Conservation (phyloP, 257 asterid species). For the Lavandula angustifolia region DNA sequence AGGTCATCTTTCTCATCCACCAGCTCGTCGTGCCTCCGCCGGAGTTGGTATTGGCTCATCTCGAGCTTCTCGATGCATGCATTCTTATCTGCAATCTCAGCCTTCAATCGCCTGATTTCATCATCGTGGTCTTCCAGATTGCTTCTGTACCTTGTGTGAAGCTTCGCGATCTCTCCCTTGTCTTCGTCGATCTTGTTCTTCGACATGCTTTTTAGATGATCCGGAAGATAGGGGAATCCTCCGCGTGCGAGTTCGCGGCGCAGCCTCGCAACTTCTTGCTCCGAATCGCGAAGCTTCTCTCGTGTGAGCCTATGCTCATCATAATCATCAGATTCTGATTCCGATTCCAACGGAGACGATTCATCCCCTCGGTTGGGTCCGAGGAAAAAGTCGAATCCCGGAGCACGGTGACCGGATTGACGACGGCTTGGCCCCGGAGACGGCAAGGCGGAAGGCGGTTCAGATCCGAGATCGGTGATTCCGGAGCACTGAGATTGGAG, state of each 20-base stretch:
- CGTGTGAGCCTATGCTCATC: conserved; percentile 42
- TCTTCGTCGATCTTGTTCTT: conserved; percentile 50
- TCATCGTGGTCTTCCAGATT: conserved; percentile 55
- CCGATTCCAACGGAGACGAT: conserved; percentile 60
- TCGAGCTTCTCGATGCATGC: conserved; percentile 40
- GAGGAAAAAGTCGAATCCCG: conserved; percentile 73
- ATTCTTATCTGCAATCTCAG: conserved; percentile 38
- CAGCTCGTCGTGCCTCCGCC: conserved; percentile 34
- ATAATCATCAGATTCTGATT: conserved; percentile 66
- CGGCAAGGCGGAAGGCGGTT: conserved; percentile 44
- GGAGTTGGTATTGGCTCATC: conserved; percentile 35
- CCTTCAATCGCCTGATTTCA: conserved; percentile 53
- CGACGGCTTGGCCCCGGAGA: conserved; percentile 48
- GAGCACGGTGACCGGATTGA: conserved; percentile 58
- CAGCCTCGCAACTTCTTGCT: conserved; percentile 46
- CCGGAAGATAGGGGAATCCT: conserved; percentile 42
- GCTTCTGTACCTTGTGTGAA: conserved; percentile 54
- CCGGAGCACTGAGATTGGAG: conserved; percentile 93
- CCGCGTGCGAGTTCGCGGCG: conserved; percentile 47
- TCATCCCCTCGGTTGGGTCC: conserved; percentile 61
- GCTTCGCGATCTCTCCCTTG: conserved; percentile 51
- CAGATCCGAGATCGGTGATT: conserved; percentile 70
- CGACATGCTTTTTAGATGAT: conserved; percentile 45
- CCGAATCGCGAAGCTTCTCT: conserved; percentile 53
- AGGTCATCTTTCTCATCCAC: conserved; percentile 46